Base-by-base conservation (phyloP, 257 asterid species). In the Rubia yunnanensis region DNA sequence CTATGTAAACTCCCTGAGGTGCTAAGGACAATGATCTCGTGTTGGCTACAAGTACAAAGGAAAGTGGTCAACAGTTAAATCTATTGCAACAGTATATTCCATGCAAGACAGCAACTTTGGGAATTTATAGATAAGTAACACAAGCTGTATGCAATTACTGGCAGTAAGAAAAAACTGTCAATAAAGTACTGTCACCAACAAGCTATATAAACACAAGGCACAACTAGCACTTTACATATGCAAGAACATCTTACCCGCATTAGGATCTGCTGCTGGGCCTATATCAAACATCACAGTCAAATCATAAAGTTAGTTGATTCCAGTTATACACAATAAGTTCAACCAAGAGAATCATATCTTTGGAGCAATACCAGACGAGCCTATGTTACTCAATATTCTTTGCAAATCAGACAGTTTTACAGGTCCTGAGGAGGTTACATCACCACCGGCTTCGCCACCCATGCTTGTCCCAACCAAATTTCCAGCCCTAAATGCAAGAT, bases 381-480 rank as follows among this genome's bases (percentile, higher is more conserved):
- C 96, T 36, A 94, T 86, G 80, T 86, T 94, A 71, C 94, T 90
- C 69, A 94, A 80, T 80, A 94, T 88, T 76, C 97, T 86, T 73
- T 88, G 99, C 71, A 94, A 81, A 86, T 94, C 97, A 5, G 81
- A 77, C 79, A 94, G 74, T 82, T 86, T 88, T 64, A 94, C 96
- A 24, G 96, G 97, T 64, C 97, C 99, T 2, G 96, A 82, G 67
- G 98, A 89, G 60, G 94, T 88, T 46, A 85, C 96, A 56, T 86
- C 96, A 64, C 94, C 83, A 74, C 83, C 81, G 66, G 81, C 94
- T 78, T 85, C 97, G 5, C 80, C 85, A 69, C 87, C 95, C 79
- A 77, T 75, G 81, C 97, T 85, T 31, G 94, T 83, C 54, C 88
- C 87, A 66, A 83, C 95, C 82, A 94, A 78, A 83, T 84, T 85